Conservation (phyloP, 805 yeast genomes). For the Saturnispora saitoi region DNA sequence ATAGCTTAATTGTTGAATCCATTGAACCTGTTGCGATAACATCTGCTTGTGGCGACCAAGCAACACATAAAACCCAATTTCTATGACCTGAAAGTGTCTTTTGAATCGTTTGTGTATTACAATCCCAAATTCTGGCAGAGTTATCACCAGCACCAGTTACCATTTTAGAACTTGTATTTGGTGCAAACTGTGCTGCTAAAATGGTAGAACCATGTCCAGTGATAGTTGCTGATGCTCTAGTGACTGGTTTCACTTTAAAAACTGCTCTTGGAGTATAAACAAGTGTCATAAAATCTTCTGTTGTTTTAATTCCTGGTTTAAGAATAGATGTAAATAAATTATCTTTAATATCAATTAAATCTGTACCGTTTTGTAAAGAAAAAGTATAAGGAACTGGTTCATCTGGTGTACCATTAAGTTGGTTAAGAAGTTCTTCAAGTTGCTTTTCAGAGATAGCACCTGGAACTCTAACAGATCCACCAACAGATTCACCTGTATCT, state of each 20-base stretch:
- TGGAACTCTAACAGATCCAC: slow-evolving; percentile 84
- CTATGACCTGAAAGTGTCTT: slow-evolving; percentile 74
- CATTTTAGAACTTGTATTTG: slow-evolving; percentile 73
- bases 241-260: slow-evolving; percentile 84
- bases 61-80: slow-evolving; percentile 89
- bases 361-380: slow-evolving; percentile 47
- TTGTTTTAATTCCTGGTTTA: slow-evolving; percentile 77
- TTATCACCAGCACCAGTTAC: slow-evolving; percentile 95
- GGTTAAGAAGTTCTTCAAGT: slow-evolving; percentile 79
- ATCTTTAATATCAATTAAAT: slow-evolving; percentile 63
- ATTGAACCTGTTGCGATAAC: slow-evolving; percentile 91
- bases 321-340: slow-evolving; percentile 73
- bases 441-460: slow-evolving; percentile 80
- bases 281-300: slow-evolving; percentile 88
- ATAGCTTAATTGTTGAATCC: slow-evolving; percentile 82
- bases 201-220: slow-evolving; percentile 95
- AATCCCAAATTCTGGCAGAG: slow-evolving; percentile 95
- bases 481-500: slow-evolving; percentile 80
- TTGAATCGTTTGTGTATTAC: slow-evolving; percentile 87
- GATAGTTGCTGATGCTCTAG: slow-evolving; percentile 85
- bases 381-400: slow-evolving; percentile 90
- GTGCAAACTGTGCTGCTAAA: slow-evolving; percentile 88
- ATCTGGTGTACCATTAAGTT: slow-evolving; percentile 57
- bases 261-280: slow-evolving; percentile 93
- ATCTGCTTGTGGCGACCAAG: slow-evolving; percentile 89